Evolutionary conservation across 306 rosid species (phyloP), one percentile per base, ranked within the genome.

Genomic region (Vicia villosa): DNA sequence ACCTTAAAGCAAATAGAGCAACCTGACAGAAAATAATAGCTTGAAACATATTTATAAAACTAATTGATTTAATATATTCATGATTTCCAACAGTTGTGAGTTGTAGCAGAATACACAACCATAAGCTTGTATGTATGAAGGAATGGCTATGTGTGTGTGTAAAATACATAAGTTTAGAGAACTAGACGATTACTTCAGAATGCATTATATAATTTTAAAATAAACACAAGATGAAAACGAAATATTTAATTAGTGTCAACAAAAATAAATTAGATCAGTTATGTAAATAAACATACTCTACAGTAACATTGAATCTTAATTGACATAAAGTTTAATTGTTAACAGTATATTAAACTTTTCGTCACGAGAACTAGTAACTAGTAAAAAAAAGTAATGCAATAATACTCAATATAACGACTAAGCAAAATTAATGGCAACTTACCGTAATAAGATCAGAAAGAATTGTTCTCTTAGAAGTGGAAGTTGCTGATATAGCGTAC

Each of bases 381-480:
- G 62, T 52, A 32, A 22, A n/a, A n/a, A n/a, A 61, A 8, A 40
- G 30, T 8, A 49, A 66, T 75, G 66, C 3, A 40, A 59, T 71
- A 59, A 24, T 63, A 49, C 12, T 47, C 57, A 37, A 12, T 65
- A 38, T 34, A 36, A 46, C 38, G 69, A 74, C 62, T 58, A 56
- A 24, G 67, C 46, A 45, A 42, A 46, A 2, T 49, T 58, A 70
- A 63, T 38, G 36, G 43, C 66, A 79, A 70, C 62, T 86, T 74
- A 94, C 99, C 0, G 97, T 91, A 47, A 94, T 75, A 68, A 94
- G 97, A 77, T 94, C 99, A 66, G 97, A 86, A 77, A 94, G 99
- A 77, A 94, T 87, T 79, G 99, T 89, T 70, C 94, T 80, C 74
- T 94, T 94, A 22, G 97, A 91, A 49, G 97, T 83, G 72, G 89